A percentile compares a stretch with the other conserved stretches of the same genome.
phyloP scores from a whole-genome alignment of 495 filamentous ascomycete genomes.

The Rusavskia elegans region DNA sequence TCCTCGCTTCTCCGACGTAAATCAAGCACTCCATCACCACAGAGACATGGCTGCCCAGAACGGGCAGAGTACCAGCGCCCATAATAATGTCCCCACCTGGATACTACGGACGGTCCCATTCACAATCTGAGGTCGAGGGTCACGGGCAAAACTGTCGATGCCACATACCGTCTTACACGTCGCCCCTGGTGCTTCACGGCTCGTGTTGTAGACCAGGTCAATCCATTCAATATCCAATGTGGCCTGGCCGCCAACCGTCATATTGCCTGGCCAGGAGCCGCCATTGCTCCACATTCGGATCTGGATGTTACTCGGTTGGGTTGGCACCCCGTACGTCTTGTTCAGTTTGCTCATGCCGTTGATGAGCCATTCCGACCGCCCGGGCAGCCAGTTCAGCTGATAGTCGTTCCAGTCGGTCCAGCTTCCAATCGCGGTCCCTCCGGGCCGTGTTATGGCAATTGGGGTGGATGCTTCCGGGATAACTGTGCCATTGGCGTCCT shows the following conservation, averaged over 20 bases:
- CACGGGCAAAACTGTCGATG: not conserved
- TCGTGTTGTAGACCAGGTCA: slow-evolving; percentile 49
- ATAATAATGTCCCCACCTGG: not conserved
- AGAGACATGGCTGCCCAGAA: not conserved
- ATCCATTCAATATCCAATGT: slow-evolving; percentile 60
- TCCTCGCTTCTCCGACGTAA: not conserved
- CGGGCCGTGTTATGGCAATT: slow-evolving; percentile 21
- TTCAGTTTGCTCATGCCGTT: slow-evolving; percentile 38
- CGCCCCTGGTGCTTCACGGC: not conserved
- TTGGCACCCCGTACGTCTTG: slow-evolving; percentile 47
- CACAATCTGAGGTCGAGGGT: not conserved
- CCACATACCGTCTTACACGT: not conserved
- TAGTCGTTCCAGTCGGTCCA: slow-evolving; percentile 60
- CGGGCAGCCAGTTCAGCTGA: slow-evolving; percentile 54
- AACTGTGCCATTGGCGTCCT: not conserved
- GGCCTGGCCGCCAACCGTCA: slow-evolving; percentile 41
- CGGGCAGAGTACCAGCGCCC: not conserved
- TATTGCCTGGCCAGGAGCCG: slow-evolving; percentile 56
- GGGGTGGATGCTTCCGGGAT: slow-evolving; percentile 17
- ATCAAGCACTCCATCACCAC: not conserved
- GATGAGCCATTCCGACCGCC: slow-evolving; percentile 50
- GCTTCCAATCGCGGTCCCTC: slow-evolving; percentile 18
- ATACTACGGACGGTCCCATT: not conserved
- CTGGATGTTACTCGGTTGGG: slow-evolving; percentile 40
- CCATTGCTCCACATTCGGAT: slow-evolving; percentile 70